phyloP scores from a whole-genome alignment of 2,329 filamentous ascomycete species.

The Colletotrichum abscissum region DNA sequence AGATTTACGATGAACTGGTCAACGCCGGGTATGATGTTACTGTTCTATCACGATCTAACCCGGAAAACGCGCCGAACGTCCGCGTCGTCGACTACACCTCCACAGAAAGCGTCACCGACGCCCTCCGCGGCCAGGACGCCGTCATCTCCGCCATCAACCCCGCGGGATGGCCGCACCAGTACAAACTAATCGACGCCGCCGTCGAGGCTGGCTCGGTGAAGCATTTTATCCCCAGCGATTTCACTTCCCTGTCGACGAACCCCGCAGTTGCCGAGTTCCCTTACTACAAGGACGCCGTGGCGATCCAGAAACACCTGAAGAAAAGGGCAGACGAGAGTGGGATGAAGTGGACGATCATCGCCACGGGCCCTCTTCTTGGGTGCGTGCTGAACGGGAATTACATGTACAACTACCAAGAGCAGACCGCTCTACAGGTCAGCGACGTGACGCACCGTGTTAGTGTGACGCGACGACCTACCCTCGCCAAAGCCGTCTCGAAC shows the following conservation, averaged over 20 bases:
- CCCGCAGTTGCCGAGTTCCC: conserved; percentile 30
- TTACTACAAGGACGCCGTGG: conserved; percentile 34
- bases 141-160: conserved; percentile 60
- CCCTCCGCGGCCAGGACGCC: conserved; percentile 67
- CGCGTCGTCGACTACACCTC: conserved; percentile 48
- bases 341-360: conserved; percentile 48
- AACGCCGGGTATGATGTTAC: conserved; percentile 46
- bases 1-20: conserved; percentile 9
- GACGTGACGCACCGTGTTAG: conserved; percentile 58
- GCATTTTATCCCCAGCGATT: conserved; percentile 66
- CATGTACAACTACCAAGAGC: conserved; percentile 18
- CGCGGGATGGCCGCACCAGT: conserved; percentile 54
- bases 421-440: conserved; percentile 57
- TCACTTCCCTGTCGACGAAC: conserved; percentile 42
- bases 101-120: conserved; percentile 58
- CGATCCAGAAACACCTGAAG: conserved; percentile 25
- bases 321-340: conserved; percentile 25
- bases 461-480: conserved; percentile 55
- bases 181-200: conserved; percentile 63
- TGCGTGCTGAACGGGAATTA: conserved; percentile 31
- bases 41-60: conserved; percentile 53
- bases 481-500: conserved; percentile 59
- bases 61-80: conserved; percentile 43
- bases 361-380: conserved; percentile 55
- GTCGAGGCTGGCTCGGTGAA: conserved; percentile 61